Percentiles rank a stretch among this genome's conserved stretches.
Evolutionary conservation across 164 flowering plant species (phyloP).

Genomic region (Magnolia officinalis): DNA sequence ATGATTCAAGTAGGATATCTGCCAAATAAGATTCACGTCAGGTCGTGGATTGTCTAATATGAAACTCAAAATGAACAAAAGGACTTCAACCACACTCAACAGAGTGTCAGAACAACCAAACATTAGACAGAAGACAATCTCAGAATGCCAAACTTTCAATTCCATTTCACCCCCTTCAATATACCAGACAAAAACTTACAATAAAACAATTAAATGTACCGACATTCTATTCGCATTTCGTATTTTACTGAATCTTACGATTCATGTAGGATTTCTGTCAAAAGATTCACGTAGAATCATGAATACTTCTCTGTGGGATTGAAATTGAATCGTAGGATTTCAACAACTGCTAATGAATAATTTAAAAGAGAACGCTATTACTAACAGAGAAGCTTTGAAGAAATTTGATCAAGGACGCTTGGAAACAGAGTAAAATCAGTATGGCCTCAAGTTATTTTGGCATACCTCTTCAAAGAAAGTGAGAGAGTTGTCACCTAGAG

Average conservation of each 20-base stretch:
- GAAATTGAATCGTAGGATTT: background rate
- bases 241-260: background rate
- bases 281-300: background rate
- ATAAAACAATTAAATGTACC: background rate
- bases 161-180: background rate
- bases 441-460: background rate
- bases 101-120: background rate
- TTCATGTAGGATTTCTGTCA: background rate
- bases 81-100: no score
- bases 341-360: background rate
- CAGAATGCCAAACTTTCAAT: background rate
- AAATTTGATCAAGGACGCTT: background rate
- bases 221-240: background rate
- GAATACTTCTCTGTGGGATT: background rate
- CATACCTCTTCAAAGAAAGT: slow-evolving; percentile 1
- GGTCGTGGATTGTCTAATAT: no score
- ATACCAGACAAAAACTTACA: background rate
- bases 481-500: slow-evolving; percentile 33
- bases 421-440: background rate
- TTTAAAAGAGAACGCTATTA: background rate
- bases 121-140: background rate
- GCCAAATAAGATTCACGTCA: no score
- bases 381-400: background rate
- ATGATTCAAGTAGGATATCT: no score
- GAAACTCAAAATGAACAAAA: no score